Percentiles rank a stretch among this genome's conserved stretches.
Evolutionary conservation across 495 filamentous ascomycete species (phyloP).

Genomic region (Penicillium odoratum): DNA sequence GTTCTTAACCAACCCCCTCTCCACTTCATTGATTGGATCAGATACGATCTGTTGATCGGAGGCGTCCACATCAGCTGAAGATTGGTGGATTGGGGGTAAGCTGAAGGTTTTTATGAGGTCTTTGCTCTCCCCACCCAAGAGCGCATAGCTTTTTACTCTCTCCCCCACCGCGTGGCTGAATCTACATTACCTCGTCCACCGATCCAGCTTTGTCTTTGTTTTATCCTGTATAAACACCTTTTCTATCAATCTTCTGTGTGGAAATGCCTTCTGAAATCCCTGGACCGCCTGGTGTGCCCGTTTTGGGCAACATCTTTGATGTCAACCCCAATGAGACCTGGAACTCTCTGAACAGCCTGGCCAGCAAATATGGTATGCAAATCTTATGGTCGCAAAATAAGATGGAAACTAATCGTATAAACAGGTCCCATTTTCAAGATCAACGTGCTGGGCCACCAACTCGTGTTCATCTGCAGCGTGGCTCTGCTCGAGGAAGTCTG

Average conservation of each 20-base stretch:
- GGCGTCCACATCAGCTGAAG: slow-evolving; percentile 21
- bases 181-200: neutral
- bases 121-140: slow-evolving; percentile 14
- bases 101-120: slow-evolving; percentile 16
- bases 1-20: slow-evolving; percentile 7
- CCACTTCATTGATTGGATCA: slow-evolving; percentile 7
- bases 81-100: slow-evolving; percentile 9
- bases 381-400: too few species aligned
- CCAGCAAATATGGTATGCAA: slow-evolving; percentile 59
- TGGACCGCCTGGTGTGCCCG: slow-evolving; percentile 46
- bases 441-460: slow-evolving; percentile 50
- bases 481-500: slow-evolving; percentile 68
- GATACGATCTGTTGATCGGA: slow-evolving; percentile 28
- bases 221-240: neutral
- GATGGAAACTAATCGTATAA: slow-evolving; percentile 1
- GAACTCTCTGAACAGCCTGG: slow-evolving; percentile 60
- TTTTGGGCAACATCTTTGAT: slow-evolving; percentile 69
- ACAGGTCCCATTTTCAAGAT: slow-evolving; percentile 71
- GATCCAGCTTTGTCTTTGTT: neutral
- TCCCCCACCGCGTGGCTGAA: too few species aligned
- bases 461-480: slow-evolving; percentile 54
- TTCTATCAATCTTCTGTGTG: slow-evolving; percentile 8
- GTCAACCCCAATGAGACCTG: slow-evolving; percentile 61
- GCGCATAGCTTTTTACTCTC: slow-evolving; percentile 1
- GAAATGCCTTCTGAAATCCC: slow-evolving; percentile 25